Evolutionary conservation across 2,329 filamentous ascomycete species (phyloP), one percentile per base, ranked within the genome.

Genomic region (Diaporthe capsici): DNA sequence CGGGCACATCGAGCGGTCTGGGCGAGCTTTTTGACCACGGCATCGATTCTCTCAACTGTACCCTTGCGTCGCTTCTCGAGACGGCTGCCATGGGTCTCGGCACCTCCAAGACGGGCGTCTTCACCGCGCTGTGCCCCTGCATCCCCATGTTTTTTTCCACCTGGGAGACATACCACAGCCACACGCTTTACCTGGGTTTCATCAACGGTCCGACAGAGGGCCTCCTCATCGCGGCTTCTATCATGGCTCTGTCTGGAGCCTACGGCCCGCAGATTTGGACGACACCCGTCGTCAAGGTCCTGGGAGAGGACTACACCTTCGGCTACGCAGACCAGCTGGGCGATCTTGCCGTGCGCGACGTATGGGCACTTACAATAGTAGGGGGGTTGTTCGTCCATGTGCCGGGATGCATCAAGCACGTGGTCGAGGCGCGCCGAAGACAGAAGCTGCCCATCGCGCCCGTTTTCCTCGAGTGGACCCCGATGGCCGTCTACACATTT

Each of bases 141-240:
- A 87, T 99, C 60, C 95, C 97, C 76, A 99, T 99, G 97, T 99
- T 98, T 88, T 98, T 99, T 86, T 98, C 96, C 4, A 99, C 97
- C 2, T 99, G 97, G 97, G 97, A 99, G 86, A 99, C 97, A 1
- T 99, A 98, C 84, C 97, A 99, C 85, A 98, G 97, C 7, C 97
- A 99, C 84, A 98, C 97, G 0, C 88, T 99, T 8, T 99, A 98
- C 84, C 92, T 99, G 17, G 97, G 97, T 73, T 95, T 96, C 83
- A 94, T 99, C 90, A 99, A 99, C 84, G 97, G 97, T 0, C 97
- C 97, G 2, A 99, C 97, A 47, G 97, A 99, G 87, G 97, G 97
- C 28, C 88, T 99, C 47, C 92, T 98, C 71, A 93, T 99, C 78
- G 97, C 96, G 37, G 96, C 95, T 82, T 85, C 87, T 71, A 91